Conservation (phyloP, 2,329 filamentous ascomycete genomes). For the Albifimbria verrucaria region DNA sequence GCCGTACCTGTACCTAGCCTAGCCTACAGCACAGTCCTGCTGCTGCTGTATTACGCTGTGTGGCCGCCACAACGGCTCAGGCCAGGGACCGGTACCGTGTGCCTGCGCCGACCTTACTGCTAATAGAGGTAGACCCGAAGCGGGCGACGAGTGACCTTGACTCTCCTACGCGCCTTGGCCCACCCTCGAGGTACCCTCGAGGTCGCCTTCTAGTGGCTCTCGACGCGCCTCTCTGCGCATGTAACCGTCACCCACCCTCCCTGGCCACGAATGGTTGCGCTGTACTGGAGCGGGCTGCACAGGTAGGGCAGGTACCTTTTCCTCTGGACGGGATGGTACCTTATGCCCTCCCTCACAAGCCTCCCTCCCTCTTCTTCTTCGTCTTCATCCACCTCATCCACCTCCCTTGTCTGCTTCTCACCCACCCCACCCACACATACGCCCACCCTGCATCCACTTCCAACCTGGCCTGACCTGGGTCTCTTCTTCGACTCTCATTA, state of each 20-base stretch:
- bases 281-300: too few species aligned
- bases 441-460: not conserved
- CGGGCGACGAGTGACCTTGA: not conserved
- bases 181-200: not conserved
- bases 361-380: not conserved
- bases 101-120: too few species aligned
- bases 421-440: not conserved
- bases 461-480: not conserved
- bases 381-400: not conserved
- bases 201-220: not conserved
- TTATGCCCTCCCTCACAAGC: not conserved
- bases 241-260: not conserved
- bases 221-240: not conserved
- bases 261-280: not conserved
- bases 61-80: too few species aligned
- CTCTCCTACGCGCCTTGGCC: not conserved
- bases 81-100: too few species aligned
- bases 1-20: too few species aligned
- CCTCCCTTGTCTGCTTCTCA: not conserved
- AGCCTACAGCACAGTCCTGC: too few species aligned
- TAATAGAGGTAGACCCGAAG: not conserved
- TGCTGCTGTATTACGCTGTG: too few species aligned
- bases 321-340: too few species aligned
- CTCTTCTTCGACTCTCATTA: conserved; percentile 1
- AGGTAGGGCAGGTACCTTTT: too few species aligned